A percentile compares a stretch with the other conserved stretches of the same genome.
Evolutionary conservation across 257 asterid genomes (phyloP).

Genomic region (Henckelia pumila): DNA sequence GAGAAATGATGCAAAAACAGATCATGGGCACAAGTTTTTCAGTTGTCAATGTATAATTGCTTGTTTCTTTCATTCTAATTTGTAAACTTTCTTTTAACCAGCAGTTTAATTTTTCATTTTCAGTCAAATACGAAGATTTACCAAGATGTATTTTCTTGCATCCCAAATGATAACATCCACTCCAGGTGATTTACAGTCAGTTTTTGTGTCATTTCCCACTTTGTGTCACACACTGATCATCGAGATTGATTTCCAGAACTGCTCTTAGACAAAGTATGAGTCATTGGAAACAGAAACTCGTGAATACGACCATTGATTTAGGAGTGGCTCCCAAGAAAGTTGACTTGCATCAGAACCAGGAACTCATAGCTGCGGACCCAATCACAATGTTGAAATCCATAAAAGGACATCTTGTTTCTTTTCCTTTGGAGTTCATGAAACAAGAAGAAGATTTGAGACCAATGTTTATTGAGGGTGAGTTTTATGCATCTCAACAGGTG

Average conservation of each 20-base stretch:
- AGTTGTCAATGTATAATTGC: not conserved
- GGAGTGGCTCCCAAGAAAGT: slow-evolving; percentile 77
- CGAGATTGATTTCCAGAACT: slow-evolving; percentile 42
- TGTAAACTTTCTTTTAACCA: not conserved
- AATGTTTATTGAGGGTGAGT: slow-evolving; percentile 80
- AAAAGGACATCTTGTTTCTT: slow-evolving; percentile 77
- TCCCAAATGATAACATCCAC: slow-evolving; percentile 77
- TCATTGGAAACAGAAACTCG: slow-evolving; percentile 71
- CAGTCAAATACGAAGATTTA: slow-evolving; percentile 80
- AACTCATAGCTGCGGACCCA: slow-evolving; percentile 37
- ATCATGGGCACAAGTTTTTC: not conserved
- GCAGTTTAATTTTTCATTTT: not conserved
- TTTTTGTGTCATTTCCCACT: not conserved
- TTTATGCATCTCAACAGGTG: slow-evolving; percentile 79
- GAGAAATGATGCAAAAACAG: too few relatives aligned
- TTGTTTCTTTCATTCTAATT: not conserved
- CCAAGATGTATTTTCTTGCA: slow-evolving; percentile 81
- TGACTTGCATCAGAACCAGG: slow-evolving; percentile 44
- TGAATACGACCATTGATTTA: slow-evolving; percentile 80
- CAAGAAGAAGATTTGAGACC: slow-evolving; percentile 88
- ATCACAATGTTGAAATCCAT: slow-evolving; percentile 46
- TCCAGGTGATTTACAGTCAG: slow-evolving; percentile 53
- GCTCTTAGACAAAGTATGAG: slow-evolving; percentile 75
- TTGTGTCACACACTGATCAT: not conserved
- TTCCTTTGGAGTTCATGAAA: slow-evolving; percentile 84